Base-by-base conservation (phyloP, 306 rosid genomes). In the Medicago arabica region DNA sequence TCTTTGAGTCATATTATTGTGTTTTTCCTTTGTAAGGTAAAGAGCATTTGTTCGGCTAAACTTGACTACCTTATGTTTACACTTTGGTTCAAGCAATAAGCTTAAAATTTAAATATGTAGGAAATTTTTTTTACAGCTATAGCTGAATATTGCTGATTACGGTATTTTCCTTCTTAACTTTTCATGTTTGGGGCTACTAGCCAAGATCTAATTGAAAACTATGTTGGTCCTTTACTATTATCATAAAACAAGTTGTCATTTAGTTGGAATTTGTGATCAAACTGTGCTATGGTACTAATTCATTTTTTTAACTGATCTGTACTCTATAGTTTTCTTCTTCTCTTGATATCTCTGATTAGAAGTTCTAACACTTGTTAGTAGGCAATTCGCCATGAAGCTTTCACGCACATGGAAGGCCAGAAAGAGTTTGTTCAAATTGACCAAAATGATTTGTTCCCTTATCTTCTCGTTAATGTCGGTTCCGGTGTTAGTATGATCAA, bases 381-480 rank as follows among this genome's bases (percentile, higher is more conserved):
- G 99, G 99, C 99, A 60, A 96, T 96, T 78, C 97, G 99, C 44
- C 99, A 96, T 82, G 99, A 96, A 90, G 98, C 99, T 80, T 96
- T 92, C 87, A 96, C 99, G n/a, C 99, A 96, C 78, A 89, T 82
- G 96, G 99, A 96, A 79, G 97, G 99, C 78, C 88, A 83, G 69
- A 96, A 92, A 86, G 92, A 92, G 83, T 96, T 96, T 67, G 89
- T 92, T 83, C 99, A 96, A 85, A 93, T 96, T 79, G 99, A 96
- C 71, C 97, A 84, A 4, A 96, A 89, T 74, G 98, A 96, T 13
- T 25, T 96, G 82, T 96, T 85, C 82, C 99, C 99, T 16, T 96
- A 86, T 89, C 97, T 95, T 76, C 93, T 95, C n/a, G 99, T 95
- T 75, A 95, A 92, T 69, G 85, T 95, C 85, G 99, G 99, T 67